Evolutionary conservation across 768 basidiomycete species (phyloP).

Genomic region (Paxillus rubicundulus): DNA sequence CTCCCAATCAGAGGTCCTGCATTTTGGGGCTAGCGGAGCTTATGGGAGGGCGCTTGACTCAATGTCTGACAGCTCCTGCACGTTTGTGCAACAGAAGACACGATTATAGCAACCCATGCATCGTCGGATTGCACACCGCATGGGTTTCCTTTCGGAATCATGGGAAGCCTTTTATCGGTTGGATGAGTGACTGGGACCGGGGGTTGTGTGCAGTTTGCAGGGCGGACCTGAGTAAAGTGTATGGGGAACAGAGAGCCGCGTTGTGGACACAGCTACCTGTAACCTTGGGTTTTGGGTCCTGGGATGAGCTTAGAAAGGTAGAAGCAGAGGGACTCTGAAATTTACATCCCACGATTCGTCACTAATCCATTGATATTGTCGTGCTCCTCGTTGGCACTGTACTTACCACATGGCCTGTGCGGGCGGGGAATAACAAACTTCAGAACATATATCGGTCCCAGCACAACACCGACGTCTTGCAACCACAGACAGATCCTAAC

Average conservation of each 20-base stretch:
- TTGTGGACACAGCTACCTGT: constrained; percentile 4
- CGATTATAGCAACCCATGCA: background rate
- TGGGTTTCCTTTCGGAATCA: background rate
- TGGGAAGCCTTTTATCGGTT: background rate
- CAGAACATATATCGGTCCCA: no score
- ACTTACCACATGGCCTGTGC: no score
- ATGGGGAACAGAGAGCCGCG: background rate
- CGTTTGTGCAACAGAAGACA: background rate
- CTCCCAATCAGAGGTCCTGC: background rate
- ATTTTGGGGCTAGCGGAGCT: constrained; percentile 3
- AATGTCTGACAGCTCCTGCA: background rate
- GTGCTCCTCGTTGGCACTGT: no score
- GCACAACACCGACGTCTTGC: no score
- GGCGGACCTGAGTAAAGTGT: background rate
- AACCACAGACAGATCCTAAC: background rate
- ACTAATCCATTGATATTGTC: background rate
- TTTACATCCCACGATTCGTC: no score
- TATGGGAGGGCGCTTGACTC: background rate
- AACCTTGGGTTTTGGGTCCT: constrained; percentile 1
- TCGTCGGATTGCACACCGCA: background rate
- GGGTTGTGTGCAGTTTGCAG: background rate
- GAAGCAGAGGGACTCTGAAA: background rate
- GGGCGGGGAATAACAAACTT: no score
- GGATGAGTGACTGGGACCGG: background rate
- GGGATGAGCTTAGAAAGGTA: constrained; percentile 7